Conservation (phyloP, 2,329 filamentous ascomycete species). For the Pseudogymnoascus sp. region DNA sequence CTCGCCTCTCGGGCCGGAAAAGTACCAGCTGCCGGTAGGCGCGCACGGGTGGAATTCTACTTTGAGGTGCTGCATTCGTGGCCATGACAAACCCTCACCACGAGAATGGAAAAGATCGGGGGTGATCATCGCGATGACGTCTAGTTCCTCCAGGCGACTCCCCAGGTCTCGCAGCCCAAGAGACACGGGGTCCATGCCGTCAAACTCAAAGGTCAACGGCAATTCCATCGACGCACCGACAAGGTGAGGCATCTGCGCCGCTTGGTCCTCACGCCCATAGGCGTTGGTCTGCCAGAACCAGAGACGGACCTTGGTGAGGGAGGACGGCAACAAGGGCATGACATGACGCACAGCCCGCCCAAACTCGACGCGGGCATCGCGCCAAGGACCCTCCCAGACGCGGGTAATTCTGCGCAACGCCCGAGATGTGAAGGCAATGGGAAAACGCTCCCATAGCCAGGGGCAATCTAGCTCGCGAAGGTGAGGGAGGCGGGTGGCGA, state of each 20-base stretch:
- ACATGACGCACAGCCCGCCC: slow-evolving; percentile 14
- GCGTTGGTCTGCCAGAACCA: slow-evolving; percentile 18
- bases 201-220: background rate
- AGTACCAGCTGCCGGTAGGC: slow-evolving; percentile 22
- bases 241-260: slow-evolving; percentile 19
- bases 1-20: slow-evolving; percentile 18
- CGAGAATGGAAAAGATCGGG: slow-evolving; percentile 17
- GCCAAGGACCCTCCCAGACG: slow-evolving; percentile 19
- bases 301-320: slow-evolving; percentile 16
- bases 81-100: slow-evolving; percentile 13
- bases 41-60: slow-evolving; percentile 20
- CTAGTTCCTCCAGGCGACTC: slow-evolving; percentile 18
- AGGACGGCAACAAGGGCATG: slow-evolving; percentile 11
- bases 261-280: slow-evolving; percentile 12
- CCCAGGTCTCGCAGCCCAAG: slow-evolving; percentile 18
- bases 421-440: slow-evolving; percentile 15
- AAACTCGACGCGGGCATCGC: slow-evolving; percentile 19
- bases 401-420: slow-evolving; percentile 15
- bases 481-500: slow-evolving; percentile 16
- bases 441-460: slow-evolving; percentile 20
- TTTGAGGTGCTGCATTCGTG: slow-evolving; percentile 16
- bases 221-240: slow-evolving; percentile 11
- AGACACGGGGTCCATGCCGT: slow-evolving; percentile 18
- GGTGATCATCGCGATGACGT: slow-evolving; percentile 19
- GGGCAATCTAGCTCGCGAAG: slow-evolving; percentile 18